phyloP scores from a whole-genome alignment of 257 asterid species.

The Phtheirospermum japonicum region DNA sequence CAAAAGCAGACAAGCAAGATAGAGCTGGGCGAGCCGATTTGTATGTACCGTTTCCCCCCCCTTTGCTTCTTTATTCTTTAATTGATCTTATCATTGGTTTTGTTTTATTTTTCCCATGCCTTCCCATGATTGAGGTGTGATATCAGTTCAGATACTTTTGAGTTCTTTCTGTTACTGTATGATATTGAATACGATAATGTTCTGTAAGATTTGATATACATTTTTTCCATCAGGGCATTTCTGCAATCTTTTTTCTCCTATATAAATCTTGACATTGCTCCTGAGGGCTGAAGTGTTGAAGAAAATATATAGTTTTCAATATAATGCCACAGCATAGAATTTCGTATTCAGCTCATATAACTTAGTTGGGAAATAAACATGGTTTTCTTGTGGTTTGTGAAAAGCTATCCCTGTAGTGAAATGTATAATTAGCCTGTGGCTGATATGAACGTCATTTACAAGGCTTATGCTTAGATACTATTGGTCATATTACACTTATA shows the following conservation, averaged over 20 bases:
- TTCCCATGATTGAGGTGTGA: not conserved
- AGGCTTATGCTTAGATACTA: not conserved
- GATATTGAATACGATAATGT: not conserved
- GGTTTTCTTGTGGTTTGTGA: slow-evolving; percentile 3
- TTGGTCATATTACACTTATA: slow-evolving; percentile 3
- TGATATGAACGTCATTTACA: not conserved
- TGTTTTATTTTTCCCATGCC: not conserved
- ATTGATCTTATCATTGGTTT: no score
- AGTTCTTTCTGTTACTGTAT: not conserved
- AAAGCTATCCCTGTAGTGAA: not conserved
- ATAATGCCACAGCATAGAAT: not conserved
- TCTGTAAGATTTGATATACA: no score
- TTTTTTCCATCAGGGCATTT: no score
- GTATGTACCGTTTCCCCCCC: slow-evolving; percentile 31
- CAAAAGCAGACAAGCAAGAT: slow-evolving; percentile 96
- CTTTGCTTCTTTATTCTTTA: not conserved
- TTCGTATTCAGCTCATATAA: not conserved
- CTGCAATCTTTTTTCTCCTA: no score
- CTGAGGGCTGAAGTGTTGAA: not conserved
- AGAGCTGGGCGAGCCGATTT: slow-evolving; percentile 73
- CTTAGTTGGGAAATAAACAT: not conserved
- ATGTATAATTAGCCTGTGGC: not conserved
- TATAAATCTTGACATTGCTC: no score
- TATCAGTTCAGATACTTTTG: slow-evolving; percentile 9
- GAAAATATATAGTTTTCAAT: not conserved